Conservation (phyloP, 1,284 basidiomycete genomes). For the Apiotrichum mycotoxinovorans region DNA sequence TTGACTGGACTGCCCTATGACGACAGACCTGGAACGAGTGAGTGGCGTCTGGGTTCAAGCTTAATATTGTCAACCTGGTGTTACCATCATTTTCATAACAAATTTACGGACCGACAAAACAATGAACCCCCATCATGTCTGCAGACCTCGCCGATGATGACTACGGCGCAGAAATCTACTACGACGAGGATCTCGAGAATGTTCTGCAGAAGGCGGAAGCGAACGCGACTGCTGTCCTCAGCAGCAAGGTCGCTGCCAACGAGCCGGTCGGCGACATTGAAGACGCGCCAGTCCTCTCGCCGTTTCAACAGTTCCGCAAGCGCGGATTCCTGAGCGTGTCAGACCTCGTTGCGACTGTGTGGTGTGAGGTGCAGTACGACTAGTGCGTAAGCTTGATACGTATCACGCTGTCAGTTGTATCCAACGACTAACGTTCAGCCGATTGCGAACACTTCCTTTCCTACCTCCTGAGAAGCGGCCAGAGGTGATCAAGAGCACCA, state of each 20-base stretch:
- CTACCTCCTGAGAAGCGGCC: conserved; percentile 60
- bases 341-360: conserved; percentile 56
- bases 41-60: too few species aligned
- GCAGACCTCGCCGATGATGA: conserved; percentile 20
- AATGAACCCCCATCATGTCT: too few species aligned
- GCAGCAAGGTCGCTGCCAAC: too few species aligned
- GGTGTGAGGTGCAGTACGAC: conserved; percentile 51
- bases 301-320: conserved; percentile 36
- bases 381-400: conserved; percentile 27
- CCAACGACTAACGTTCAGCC: conserved; percentile 20
- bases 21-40: too few species aligned
- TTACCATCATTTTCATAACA: too few species aligned
- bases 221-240: neutral
- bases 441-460: conserved; percentile 53
- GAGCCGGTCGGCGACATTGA: conserved; percentile 28
- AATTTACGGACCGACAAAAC: too few species aligned
- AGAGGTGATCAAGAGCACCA: conserved; percentile 58
- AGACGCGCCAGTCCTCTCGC: conserved; percentile 23
- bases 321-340: conserved; percentile 51
- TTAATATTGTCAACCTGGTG: too few species aligned
- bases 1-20: too few species aligned
- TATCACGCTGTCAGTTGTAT: neutral
- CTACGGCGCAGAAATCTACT: conserved; percentile 29
- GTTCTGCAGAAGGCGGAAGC: conserved; percentile 25
- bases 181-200: conserved; percentile 30